Conservation (phyloP, 768 basidiomycete genomes). For the Ephemerocybe angulata region DNA sequence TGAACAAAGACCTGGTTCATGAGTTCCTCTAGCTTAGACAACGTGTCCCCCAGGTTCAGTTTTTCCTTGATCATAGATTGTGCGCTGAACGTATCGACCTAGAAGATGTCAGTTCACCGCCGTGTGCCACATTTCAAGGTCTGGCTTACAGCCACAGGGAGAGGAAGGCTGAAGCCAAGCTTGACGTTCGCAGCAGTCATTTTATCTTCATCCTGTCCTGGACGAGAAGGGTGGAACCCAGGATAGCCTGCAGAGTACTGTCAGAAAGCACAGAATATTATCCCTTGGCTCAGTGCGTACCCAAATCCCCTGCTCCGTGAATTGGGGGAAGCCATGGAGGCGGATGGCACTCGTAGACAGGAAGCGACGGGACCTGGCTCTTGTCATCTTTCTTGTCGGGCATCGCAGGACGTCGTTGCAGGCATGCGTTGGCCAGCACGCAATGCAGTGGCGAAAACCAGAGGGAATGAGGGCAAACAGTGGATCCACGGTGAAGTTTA, state of each 20-base stretch:
- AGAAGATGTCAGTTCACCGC: background rate
- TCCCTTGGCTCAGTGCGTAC: too few species aligned
- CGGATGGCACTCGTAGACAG: slow-evolving; percentile 63
- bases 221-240: slow-evolving; percentile 73
- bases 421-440: slow-evolving; percentile 8
- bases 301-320: slow-evolving; percentile 67
- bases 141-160: slow-evolving; percentile 54
- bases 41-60: slow-evolving; percentile 43
- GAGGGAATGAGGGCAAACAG: too few species aligned
- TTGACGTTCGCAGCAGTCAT: slow-evolving; percentile 63
- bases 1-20: slow-evolving; percentile 75
- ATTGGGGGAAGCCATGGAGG: slow-evolving; percentile 70
- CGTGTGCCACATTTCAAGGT: background rate
- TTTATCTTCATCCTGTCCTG: slow-evolving; percentile 71
- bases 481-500: background rate
- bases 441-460: too few species aligned
- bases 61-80: slow-evolving; percentile 49
- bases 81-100: slow-evolving; percentile 67
- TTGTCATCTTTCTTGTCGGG: slow-evolving; percentile 34
- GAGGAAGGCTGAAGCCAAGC: slow-evolving; percentile 54
- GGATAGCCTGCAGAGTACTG: slow-evolving; percentile 52
- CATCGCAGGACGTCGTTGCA: slow-evolving; percentile 22
- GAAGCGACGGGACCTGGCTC: slow-evolving; percentile 25
- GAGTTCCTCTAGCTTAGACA: slow-evolving; percentile 64
- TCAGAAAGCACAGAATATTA: too few species aligned